Evolutionary conservation across 495 filamentous ascomycete genomes (phyloP).

Genomic region (Tetracladium setigerum): DNA sequence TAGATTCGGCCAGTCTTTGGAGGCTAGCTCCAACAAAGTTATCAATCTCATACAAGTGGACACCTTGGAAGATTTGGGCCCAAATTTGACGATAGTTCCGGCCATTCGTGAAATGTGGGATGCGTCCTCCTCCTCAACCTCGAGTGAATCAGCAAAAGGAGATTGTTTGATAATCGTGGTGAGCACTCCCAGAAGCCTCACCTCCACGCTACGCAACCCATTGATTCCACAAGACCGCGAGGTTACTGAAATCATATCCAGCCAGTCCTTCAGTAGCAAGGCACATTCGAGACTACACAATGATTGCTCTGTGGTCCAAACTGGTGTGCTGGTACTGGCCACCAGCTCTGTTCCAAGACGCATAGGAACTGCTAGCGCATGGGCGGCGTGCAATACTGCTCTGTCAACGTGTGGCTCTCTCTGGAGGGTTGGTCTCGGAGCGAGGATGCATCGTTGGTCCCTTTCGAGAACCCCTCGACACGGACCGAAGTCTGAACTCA

Average conservation of each 20-base stretch:
- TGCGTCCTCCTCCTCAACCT: slow-evolving; percentile 11
- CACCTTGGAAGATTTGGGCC: slow-evolving; percentile 7
- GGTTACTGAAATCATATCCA: slow-evolving; percentile 35
- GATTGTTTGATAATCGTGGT: slow-evolving; percentile 12
- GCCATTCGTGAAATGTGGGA: slow-evolving; percentile 7
- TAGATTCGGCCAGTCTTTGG: slow-evolving; percentile 8
- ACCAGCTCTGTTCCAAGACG: slow-evolving; percentile 61
- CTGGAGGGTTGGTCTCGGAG: slow-evolving; percentile 52
- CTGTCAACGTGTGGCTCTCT: slow-evolving; percentile 48
- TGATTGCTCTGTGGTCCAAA: slow-evolving; percentile 67
- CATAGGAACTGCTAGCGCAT: slow-evolving; percentile 58
- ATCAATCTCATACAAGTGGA: slow-evolving; percentile 15
- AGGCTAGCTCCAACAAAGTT: slow-evolving; percentile 8
- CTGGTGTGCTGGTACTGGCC: slow-evolving; percentile 55
- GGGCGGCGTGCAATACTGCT: slow-evolving; percentile 58
- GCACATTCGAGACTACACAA: slow-evolving; percentile 64
- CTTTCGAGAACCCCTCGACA: slow-evolving; percentile 41
- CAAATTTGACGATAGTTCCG: slow-evolving; percentile 5
- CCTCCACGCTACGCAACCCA: slow-evolving; percentile 6
- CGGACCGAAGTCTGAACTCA: slow-evolving; percentile 54
- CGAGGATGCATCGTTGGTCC: slow-evolving; percentile 51
- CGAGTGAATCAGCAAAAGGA: slow-evolving; percentile 4
- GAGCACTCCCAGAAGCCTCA: slow-evolving; percentile 8
- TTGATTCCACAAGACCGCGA: not conserved
- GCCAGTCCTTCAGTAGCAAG: slow-evolving; percentile 51